These are phyloP conservation scores for Asterella californica DNA, from an alignment of 225 moss, liverwort and hornwort species.

Conservation along the genomic window DNA sequence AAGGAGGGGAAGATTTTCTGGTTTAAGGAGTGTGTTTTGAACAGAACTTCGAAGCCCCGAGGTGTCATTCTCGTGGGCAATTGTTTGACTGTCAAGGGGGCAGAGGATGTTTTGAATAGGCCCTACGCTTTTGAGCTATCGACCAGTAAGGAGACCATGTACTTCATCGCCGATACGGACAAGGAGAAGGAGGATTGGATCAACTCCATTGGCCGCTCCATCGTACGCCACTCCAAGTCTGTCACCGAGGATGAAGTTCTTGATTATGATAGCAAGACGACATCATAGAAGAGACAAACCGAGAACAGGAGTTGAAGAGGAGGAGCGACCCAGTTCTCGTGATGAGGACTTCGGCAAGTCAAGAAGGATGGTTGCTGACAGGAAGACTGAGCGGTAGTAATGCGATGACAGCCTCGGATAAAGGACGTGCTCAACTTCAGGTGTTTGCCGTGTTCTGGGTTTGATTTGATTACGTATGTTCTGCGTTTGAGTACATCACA, in stretches of 20 bases:
- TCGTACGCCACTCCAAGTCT: constrained; percentile 75
- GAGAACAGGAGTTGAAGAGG: constrained; percentile 47
- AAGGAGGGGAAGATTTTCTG: constrained; percentile 94
- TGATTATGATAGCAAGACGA: constrained; percentile 84
- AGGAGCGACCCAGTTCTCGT: constrained; percentile 77
- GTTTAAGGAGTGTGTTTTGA: constrained; percentile 77
- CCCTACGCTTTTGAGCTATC: constrained; percentile 90
- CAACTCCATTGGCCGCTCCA: constrained; percentile 78
- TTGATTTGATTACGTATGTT: constrained; percentile 20
- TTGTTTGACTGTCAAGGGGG: constrained; percentile 91
- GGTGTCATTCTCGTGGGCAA: constrained; percentile 75
- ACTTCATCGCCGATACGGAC: constrained; percentile 91
- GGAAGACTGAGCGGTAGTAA: constrained; percentile 77
- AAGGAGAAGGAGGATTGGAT: constrained; percentile 99
- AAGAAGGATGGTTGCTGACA: constrained; percentile 78
- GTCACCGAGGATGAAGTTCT: constrained; percentile 79
- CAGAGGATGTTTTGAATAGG: constrained; percentile 82
- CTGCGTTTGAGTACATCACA: constrained; percentile 15
- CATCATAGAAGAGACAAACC: constrained; percentile 76
- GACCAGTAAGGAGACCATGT: constrained; percentile 86
- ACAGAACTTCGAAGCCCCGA: constrained; percentile 67
- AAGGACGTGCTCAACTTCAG: constrained; percentile 18
- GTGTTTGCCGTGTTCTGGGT: constrained; percentile 16
- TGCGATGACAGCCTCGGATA: not conserved
- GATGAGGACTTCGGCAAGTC: constrained; percentile 93